Evolutionary conservation across 2,329 filamentous ascomycete genomes (phyloP).

Genomic region (Arthrinium phaeospermum): DNA sequence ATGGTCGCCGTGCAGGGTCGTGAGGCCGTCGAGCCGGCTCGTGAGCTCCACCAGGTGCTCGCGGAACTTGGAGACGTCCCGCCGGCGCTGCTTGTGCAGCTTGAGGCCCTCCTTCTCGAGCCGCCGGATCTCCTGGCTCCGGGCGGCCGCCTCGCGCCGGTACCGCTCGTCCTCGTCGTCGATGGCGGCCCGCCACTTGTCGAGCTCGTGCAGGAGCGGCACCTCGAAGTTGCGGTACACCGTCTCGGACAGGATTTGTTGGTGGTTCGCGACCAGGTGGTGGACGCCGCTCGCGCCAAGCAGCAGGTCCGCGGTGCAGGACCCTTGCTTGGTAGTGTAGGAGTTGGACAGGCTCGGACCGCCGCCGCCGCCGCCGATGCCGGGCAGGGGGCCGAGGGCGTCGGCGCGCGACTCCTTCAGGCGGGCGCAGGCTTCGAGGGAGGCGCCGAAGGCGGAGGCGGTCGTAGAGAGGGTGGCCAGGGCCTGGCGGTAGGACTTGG

Average conservation of each 20-base stretch:
- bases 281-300: constrained; percentile 69
- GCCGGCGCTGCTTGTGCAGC: constrained; percentile 63
- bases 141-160: constrained; percentile 57
- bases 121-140: constrained; percentile 65
- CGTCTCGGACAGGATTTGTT: constrained; percentile 72
- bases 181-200: constrained; percentile 67
- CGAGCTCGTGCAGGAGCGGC: constrained; percentile 71
- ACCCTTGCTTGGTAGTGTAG: constrained; percentile 49
- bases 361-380: constrained; percentile 24
- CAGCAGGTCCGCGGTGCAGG: constrained; percentile 68
- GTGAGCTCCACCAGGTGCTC: constrained; percentile 69
- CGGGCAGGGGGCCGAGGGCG: constrained; percentile 47
- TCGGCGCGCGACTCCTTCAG: constrained; percentile 70
- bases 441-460: constrained; percentile 67
- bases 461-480: constrained; percentile 65
- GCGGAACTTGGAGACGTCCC: constrained; percentile 67
- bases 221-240: constrained; percentile 73
- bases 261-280: constrained; percentile 72
- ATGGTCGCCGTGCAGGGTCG: constrained; percentile 64
- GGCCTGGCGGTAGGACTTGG: constrained; percentile 68
- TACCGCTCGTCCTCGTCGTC: constrained; percentile 70
- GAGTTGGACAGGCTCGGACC: constrained; percentile 49
- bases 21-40: constrained; percentile 65
- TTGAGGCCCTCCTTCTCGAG: constrained; percentile 70
- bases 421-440: constrained; percentile 71